Percentiles rank a stretch among this genome's conserved stretches.
Evolutionary conservation across 140 eudicot species (phyloP).

Genomic region (Anethum foeniculum): DNA sequence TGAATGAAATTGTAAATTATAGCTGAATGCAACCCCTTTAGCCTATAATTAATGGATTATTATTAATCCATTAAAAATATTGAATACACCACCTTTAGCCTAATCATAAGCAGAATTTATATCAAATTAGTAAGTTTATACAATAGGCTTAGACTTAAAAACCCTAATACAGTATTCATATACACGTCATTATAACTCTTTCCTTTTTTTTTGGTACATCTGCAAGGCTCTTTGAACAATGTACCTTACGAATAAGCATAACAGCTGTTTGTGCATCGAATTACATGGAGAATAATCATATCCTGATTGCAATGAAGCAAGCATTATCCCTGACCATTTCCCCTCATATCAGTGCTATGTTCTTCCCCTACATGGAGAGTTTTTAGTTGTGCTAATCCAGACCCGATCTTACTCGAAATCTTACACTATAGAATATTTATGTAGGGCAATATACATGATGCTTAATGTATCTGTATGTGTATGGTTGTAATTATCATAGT

Average conservation of each 20-base stretch:
- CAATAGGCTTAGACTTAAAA: background rate
- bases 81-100: too few species aligned
- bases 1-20: too few species aligned
- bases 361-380: background rate
- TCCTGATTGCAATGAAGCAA: background rate
- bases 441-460: background rate
- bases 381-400: background rate
- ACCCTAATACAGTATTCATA: too few species aligned
- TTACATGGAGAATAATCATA: background rate
- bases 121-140: background rate
- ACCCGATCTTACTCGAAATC: background rate
- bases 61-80: too few species aligned
- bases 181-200: background rate
- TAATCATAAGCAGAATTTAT: background rate
- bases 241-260: background rate
- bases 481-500: background rate
- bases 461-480: background rate
- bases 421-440: background rate
- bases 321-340: background rate
- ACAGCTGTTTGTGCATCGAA: background rate
- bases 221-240: background rate
- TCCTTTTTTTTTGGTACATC: background rate
- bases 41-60: too few species aligned
- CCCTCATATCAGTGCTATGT: background rate
- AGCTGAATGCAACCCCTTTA: background rate